A percentile compares a stretch with the other conserved stretches of the same genome.
phyloP scores from a whole-genome alignment of 192 early-diverging fungal species.

The Helicostylum pulchrum region DNA sequence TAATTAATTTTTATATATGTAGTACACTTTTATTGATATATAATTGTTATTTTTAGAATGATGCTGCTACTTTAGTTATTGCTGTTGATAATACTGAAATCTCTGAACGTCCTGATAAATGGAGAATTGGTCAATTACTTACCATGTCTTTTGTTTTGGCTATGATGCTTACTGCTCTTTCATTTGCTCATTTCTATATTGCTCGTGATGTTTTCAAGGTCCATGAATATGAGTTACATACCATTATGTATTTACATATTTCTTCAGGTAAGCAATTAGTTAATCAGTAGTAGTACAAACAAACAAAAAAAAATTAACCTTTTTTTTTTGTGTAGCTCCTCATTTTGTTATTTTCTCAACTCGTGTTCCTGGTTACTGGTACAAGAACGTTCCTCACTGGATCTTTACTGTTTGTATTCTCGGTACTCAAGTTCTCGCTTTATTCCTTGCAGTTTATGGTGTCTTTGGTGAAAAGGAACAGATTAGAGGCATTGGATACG shows the following conservation, averaged over 20 bases:
- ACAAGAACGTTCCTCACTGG: slow-evolving; percentile 68
- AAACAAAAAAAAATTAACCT: not conserved
- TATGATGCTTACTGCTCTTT: slow-evolving; percentile 67
- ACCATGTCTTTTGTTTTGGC: slow-evolving; percentile 77
- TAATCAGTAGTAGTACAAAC: not conserved
- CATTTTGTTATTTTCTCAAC: slow-evolving; percentile 92
- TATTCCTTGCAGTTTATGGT: slow-evolving; percentile 72
- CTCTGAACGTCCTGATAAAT: slow-evolving; percentile 86
- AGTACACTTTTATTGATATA: not conserved
- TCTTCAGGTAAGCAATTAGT: slow-evolving; percentile 50
- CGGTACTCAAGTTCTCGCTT: slow-evolving; percentile 85
- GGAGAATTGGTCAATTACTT: slow-evolving; percentile 87
- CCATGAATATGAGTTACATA: slow-evolving; percentile 53
- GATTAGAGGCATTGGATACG: slow-evolving; percentile 53
- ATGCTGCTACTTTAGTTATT: slow-evolving; percentile 85
- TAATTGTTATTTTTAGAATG: slow-evolving; percentile 47
- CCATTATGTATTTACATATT: slow-evolving; percentile 92
- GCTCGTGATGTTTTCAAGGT: slow-evolving; percentile 60
- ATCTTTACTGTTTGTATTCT: slow-evolving; percentile 67
- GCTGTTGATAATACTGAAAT: slow-evolving; percentile 89
- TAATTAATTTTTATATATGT: not conserved
- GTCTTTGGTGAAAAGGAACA: slow-evolving; percentile 38
- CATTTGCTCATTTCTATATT: slow-evolving; percentile 80
- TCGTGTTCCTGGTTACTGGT: slow-evolving; percentile 72
- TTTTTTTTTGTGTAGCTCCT: slow-evolving; percentile 47